A percentile compares a stretch with the other conserved stretches of the same genome.
These are phyloP conservation scores for Aegle marmelos DNA, from an alignment of 345 rosid genomes.

Conservation along the genomic window DNA sequence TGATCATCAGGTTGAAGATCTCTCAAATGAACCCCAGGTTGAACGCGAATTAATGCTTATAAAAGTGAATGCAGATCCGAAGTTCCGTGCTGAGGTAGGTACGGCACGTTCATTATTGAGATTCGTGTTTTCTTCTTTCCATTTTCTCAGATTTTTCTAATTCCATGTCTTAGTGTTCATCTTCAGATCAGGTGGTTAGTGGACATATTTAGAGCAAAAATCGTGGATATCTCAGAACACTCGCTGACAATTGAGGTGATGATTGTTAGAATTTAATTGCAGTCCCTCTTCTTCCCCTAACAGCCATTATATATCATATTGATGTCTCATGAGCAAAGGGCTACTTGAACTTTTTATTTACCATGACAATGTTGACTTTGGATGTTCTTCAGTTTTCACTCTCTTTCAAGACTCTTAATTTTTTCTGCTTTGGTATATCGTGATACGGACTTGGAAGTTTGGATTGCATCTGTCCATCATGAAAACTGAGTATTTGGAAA, in stretches of 20 bases:
- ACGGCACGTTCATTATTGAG: neutral
- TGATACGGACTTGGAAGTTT: neutral
- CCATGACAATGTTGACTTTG: neutral
- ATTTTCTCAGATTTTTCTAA: neutral
- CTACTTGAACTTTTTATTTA: neutral
- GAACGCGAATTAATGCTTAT: constrained; percentile 95
- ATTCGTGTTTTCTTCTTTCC: neutral
- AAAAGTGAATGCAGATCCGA: constrained; percentile 65
- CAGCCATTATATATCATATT: neutral
- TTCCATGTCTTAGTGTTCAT: constrained; percentile 18
- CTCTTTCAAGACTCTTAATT: neutral
- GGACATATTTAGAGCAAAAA: constrained; percentile 82
- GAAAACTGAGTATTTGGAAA: neutral
- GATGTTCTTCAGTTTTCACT: neutral
- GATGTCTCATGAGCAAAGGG: neutral
- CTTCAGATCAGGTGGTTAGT: constrained; percentile 86
- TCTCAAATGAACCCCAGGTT: constrained; percentile 89
- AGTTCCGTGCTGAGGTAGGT: constrained; percentile 68
- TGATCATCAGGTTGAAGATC: constrained; percentile 69
- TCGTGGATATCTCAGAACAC: constrained; percentile 82
- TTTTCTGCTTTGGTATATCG: neutral
- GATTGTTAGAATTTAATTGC: neutral
- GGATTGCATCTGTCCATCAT: neutral
- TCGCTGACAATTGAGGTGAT: constrained; percentile 80
- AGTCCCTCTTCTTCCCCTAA: neutral